Evolutionary conservation across 2,329 filamentous ascomycete genomes (phyloP).

Genomic region (Fusarium oxysporum): DNA sequence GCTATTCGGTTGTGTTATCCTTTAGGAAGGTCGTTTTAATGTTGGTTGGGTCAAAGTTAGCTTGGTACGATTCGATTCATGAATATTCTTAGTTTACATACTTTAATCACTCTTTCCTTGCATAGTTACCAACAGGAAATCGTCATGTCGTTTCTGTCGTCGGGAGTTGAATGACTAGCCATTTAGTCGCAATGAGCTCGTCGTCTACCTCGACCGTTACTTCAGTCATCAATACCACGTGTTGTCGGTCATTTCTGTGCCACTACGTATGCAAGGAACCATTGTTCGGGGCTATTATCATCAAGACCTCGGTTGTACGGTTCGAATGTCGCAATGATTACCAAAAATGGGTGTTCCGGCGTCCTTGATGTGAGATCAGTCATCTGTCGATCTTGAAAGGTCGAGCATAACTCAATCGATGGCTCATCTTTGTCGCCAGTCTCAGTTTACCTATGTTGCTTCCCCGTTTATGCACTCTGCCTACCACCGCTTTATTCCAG

Average conservation of each 20-base stretch:
- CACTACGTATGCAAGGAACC: not conserved
- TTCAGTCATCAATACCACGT: not conserved
- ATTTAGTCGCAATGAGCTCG: accelerated
- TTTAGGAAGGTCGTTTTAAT: no score
- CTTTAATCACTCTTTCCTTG: no score
- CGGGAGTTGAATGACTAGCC: not conserved
- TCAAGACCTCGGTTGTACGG: not conserved
- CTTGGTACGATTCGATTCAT: not conserved
- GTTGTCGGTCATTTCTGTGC: not conserved
- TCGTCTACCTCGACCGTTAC: not conserved
- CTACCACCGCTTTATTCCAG: no score
- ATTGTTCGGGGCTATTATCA: not conserved
- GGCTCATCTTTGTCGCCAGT: no score
- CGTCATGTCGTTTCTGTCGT: accelerated
- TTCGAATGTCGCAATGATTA: accelerated
- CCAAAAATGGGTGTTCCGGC: no score
- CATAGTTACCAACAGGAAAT: no score
- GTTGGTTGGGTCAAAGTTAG: not conserved
- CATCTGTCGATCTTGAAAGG: not conserved
- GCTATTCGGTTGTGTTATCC: not conserved
- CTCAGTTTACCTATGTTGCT: accelerated
- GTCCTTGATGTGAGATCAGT: accelerated
- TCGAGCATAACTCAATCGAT: accelerated
- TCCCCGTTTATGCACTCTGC: not conserved
- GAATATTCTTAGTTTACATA: not conserved